phyloP scores from a whole-genome alignment of 257 asterid species.

The Striga asiatica region DNA sequence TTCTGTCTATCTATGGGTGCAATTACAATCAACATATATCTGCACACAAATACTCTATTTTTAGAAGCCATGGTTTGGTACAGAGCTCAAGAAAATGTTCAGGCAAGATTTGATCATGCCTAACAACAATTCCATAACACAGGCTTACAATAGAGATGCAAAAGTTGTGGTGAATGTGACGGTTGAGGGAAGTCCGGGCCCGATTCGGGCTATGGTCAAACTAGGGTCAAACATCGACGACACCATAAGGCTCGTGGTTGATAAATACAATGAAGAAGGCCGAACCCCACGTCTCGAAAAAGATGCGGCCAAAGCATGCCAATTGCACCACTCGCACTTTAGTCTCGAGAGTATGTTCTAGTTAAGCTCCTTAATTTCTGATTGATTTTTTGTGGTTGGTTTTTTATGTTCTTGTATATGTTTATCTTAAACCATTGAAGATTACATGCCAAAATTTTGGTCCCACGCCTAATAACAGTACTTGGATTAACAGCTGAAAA shows the following conservation, averaged over 20 bases:
- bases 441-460: background rate
- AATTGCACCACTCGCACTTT: conserved; percentile 54
- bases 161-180: conserved; percentile 69
- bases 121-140: too few species aligned
- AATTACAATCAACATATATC: too few species aligned
- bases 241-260: conserved; percentile 34
- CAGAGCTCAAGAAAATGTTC: too few species aligned
- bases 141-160: conserved; percentile 43
- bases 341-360: conserved; percentile 55
- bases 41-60: too few species aligned
- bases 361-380: background rate
- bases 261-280: conserved; percentile 51
- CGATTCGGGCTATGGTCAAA: conserved; percentile 56
- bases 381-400: background rate
- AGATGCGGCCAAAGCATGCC: conserved; percentile 32
- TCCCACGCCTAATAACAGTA: background rate
- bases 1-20: too few species aligned
- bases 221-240: conserved; percentile 62
- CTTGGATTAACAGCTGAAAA: too few species aligned
- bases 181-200: conserved; percentile 75
- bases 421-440: background rate
- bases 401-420: background rate
- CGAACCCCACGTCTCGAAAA: conserved; percentile 48
- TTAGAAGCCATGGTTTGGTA: too few species aligned
- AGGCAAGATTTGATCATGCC: too few species aligned